Evolutionary conservation across 2,329 filamentous ascomycete genomes (phyloP).

Genomic region (Nigrospora sphaerica): DNA sequence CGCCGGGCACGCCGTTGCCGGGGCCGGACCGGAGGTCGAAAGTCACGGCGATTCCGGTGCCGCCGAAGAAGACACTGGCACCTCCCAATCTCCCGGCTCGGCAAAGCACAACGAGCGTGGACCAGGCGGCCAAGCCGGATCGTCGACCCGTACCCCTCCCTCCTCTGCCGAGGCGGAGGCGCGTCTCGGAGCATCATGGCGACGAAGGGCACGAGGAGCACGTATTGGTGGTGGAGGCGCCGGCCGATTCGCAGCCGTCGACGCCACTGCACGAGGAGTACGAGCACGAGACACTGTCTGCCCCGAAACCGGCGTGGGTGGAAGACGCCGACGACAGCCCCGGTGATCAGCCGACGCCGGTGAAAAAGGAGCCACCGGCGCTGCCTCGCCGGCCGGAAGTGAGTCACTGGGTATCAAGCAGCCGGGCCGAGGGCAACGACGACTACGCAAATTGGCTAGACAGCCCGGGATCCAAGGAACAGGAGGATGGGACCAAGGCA

Average conservation of each 20-base stretch:
- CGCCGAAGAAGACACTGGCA: slow-evolving; percentile 19
- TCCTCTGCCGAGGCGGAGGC: slow-evolving; percentile 19
- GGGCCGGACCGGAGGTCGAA: slow-evolving; percentile 18
- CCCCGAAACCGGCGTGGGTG: slow-evolving; percentile 18
- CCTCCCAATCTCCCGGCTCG: slow-evolving; percentile 13
- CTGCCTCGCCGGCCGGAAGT: background rate
- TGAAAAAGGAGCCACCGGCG: slow-evolving; percentile 1
- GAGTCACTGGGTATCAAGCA: background rate
- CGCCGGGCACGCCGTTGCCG: slow-evolving; percentile 23
- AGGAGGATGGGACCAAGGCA: slow-evolving; percentile 3
- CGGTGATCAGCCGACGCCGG: slow-evolving; percentile 1
- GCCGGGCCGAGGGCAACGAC: slow-evolving; percentile 7
- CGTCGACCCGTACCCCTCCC: slow-evolving; percentile 19
- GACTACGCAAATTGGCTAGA: slow-evolving; percentile 23
- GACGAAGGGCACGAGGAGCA: slow-evolving; percentile 18
- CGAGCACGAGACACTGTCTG: slow-evolving; percentile 5
- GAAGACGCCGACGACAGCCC: slow-evolving; percentile 16
- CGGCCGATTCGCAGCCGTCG: slow-evolving; percentile 20
- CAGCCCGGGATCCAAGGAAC: slow-evolving; percentile 14
- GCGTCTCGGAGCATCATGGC: slow-evolving; percentile 19
- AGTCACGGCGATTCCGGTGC: slow-evolving; percentile 13
- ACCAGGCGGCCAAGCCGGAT: slow-evolving; percentile 13
- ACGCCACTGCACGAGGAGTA: slow-evolving; percentile 13
- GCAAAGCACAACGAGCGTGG: slow-evolving; percentile 12
- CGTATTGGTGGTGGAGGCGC: slow-evolving; percentile 21